Evolutionary conservation across 192 early-diverging fungal genomes (phyloP), one percentile per base, ranked within the genome.

Genomic region (Backusella tuberculispora): DNA sequence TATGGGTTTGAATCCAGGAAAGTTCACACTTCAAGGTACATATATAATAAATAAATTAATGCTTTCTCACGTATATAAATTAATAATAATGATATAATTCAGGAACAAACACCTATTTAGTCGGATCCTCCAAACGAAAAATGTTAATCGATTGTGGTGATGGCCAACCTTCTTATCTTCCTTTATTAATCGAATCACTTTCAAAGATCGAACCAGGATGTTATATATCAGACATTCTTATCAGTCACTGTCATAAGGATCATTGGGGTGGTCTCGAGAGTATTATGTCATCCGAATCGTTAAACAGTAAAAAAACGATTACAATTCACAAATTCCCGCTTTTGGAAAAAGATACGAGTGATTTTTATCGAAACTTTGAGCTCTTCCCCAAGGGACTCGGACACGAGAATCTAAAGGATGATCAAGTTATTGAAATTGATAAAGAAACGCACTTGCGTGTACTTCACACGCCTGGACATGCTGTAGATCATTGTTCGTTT

Each of bases 31-130:
- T 5, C 90, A 96, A 78, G 94, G 90, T 84, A 78, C 1, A 6
- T 34, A 34, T 34, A 43, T 37, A 38, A 0, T 50, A 6, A 19
- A 6, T 19, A 50, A 19, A 48, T 47, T 24, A 56, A 26, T 60
- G 21, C 26, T 60, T 60, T 24, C 21, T 60, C 53, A 13, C 24
- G 1, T 46, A 14, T 14, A 46, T 14, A 60, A 2, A 60, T 56
- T 60, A 60, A 60, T n/a, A 50, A 60, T 60, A 10, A 60, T 60
- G 3, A 60, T 43, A 43, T 5, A 34, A 43, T 24, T 13, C 50
- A 90, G 89, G 88, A 37, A 96, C 96, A 66, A 97, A 97, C 76
- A 95, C 92, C 0, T 97, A 96, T 65, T 40, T 97, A 17, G 83
- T 97, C 45, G 96, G 96, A 12, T 78, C 80, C 7, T 95, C 95